A percentile compares a stretch with the other conserved stretches of the same genome.
Evolutionary conservation across 2,329 filamentous ascomycete species (phyloP).

Genomic region (Zopfia rhizophila): DNA sequence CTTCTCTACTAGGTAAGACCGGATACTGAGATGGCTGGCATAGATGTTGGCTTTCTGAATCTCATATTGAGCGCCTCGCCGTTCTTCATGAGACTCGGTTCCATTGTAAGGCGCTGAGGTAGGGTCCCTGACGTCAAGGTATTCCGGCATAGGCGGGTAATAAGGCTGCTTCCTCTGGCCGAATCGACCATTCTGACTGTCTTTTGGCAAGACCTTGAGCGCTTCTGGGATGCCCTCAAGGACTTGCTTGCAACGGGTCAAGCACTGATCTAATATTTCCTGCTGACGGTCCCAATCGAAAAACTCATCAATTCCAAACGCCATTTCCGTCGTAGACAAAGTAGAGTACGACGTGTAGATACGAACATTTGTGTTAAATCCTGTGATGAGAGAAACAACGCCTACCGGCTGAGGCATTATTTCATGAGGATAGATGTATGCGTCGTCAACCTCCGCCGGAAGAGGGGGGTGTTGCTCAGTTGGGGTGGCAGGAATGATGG

Average conservation of each 20-base stretch:
- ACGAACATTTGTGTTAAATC: constrained; percentile 82
- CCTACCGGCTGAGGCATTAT: constrained; percentile 76
- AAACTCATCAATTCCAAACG: constrained; percentile 80
- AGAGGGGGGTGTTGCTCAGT: constrained; percentile 81
- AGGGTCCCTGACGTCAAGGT: constrained; percentile 40
- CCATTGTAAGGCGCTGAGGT: constrained; percentile 32
- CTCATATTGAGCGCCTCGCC: constrained; percentile 74
- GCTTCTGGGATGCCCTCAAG: constrained; percentile 75
- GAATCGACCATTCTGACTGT: constrained; percentile 42
- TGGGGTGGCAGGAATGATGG: constrained; percentile 79
- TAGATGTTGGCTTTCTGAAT: constrained; percentile 95
- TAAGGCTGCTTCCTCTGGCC: constrained; percentile 44
- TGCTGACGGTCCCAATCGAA: constrained; percentile 83
- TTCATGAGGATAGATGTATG: constrained; percentile 77
- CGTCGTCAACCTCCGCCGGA: constrained; percentile 85
- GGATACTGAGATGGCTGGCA: constrained; percentile 80
- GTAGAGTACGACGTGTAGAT: constrained; percentile 84
- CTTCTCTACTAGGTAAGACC: constrained; percentile 86
- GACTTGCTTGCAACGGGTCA: constrained; percentile 75
- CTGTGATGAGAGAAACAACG: constrained; percentile 75
- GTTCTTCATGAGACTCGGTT: constrained; percentile 48
- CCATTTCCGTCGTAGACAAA: constrained; percentile 81
- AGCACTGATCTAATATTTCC: constrained; percentile 74
- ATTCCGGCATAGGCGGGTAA: constrained; percentile 50
- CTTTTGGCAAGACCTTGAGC: constrained; percentile 66